A percentile compares a stretch with the other conserved stretches of the same genome.
Evolutionary conservation across 345 rosid species (phyloP).

Genomic region (sweet orange (Citrus sinensis)): DNA sequence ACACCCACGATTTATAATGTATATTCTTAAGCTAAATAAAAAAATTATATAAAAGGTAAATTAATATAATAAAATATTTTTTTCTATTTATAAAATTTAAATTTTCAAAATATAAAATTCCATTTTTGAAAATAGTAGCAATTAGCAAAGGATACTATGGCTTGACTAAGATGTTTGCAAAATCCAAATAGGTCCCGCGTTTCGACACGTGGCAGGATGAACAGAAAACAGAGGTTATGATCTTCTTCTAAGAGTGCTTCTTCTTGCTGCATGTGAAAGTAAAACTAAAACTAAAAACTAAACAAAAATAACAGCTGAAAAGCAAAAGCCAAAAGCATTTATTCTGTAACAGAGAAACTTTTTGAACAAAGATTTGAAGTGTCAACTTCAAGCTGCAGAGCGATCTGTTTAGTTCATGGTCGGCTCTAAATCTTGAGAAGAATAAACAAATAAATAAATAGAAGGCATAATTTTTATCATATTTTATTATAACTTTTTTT

Average conservation of each 20-base stretch:
- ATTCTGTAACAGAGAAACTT: neutral
- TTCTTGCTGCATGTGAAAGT: neutral
- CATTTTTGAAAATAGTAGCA: neutral
- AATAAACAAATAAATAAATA: neutral
- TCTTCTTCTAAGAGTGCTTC: neutral
- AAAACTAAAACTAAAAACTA: neutral
- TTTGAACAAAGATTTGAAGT: neutral
- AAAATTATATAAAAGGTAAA: too few relatives aligned
- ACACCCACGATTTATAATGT: neutral
- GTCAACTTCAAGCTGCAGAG: neutral
- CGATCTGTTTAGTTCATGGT: neutral
- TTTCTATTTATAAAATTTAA: too few relatives aligned
- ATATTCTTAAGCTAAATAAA: neutral
- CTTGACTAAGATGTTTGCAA: neutral
- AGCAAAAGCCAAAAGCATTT: neutral
- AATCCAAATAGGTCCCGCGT: neutral
- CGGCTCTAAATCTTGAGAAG: neutral
- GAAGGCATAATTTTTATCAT: neutral
- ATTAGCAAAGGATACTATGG: too few relatives aligned
- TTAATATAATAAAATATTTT: too few relatives aligned
- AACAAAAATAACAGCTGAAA: neutral
- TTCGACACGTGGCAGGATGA: neutral
- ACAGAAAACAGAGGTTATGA: neutral
- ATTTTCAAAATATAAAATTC: neutral
- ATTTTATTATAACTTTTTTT: neutral